These are phyloP conservation scores for Kazachstania martiniae DNA, from an alignment of 805 yeast genomes.

Conservation along the genomic window DNA sequence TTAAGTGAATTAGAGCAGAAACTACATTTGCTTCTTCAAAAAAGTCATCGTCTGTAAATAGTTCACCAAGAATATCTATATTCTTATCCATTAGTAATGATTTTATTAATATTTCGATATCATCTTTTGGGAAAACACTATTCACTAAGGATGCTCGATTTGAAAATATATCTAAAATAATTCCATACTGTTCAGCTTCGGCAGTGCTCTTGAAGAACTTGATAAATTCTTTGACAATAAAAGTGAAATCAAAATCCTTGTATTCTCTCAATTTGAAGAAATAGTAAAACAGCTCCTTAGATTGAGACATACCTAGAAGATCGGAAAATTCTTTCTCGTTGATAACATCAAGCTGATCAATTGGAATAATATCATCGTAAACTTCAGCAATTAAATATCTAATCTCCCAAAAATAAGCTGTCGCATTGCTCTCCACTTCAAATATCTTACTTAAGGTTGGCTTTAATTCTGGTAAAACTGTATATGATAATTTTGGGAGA, in stretches of 20 bases:
- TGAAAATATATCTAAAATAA: conserved; percentile 25
- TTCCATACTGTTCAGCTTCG: conserved; percentile 2
- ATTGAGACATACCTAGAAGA: not conserved
- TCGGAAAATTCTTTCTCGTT: conserved; percentile 1
- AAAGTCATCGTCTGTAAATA: conserved; percentile 31
- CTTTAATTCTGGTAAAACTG: conserved; percentile 17
- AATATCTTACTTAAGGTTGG: conserved; percentile 19
- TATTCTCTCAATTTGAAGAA: conserved; percentile 43
- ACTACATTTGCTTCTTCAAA: conserved; percentile 40
- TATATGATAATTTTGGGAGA: conserved; percentile 27
- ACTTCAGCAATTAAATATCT: conserved; percentile 38
- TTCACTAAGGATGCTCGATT: conserved; percentile 50
- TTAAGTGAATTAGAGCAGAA: conserved; percentile 16
- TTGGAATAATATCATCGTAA: conserved; percentile 30
- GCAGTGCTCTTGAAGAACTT: conserved; percentile 10
- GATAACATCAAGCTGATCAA: conserved; percentile 14
- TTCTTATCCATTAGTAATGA: conserved; percentile 20
- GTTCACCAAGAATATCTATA: conserved; percentile 8
- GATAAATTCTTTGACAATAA: conserved; percentile 18
- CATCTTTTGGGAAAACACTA: conserved; percentile 22
- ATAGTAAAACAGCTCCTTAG: conserved; percentile 25
- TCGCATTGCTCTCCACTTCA: conserved; percentile 7
- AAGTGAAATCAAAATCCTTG: conserved; percentile 20
- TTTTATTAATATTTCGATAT: conserved; percentile 23
- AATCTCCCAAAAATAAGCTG: conserved; percentile 33